Conservation (phyloP, 148 eudicot species). For the Oxyria digyna region DNA sequence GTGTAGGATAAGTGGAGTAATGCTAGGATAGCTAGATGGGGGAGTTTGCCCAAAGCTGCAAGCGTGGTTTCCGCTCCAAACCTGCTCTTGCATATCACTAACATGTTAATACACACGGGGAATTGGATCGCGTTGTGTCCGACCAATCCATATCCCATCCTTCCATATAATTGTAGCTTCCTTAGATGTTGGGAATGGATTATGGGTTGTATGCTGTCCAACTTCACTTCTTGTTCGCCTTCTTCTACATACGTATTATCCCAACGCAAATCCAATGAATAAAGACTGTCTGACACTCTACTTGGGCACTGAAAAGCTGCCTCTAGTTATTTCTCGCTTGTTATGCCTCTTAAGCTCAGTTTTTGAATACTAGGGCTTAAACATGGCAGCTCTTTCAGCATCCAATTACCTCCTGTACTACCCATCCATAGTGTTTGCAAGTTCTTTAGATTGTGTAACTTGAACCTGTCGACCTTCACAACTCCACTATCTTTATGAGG, state of each 20-base stretch:
- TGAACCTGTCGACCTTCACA: background rate
- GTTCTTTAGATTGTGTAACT: constrained; percentile 10
- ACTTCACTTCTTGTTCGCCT: background rate
- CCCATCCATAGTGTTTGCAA: constrained; percentile 7
- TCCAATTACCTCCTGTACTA: constrained; percentile 19
- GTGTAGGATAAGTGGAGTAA: constrained; percentile 13
- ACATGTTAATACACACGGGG: constrained; percentile 11
- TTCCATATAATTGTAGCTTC: constrained; percentile 16
- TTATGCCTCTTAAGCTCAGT: constrained; percentile 14
- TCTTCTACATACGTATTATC: background rate
- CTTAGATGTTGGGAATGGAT: background rate
- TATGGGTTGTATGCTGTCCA: background rate
- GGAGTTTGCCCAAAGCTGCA: constrained; percentile 16
- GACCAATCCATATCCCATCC: constrained; percentile 9
- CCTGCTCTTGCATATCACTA: constrained; percentile 11
- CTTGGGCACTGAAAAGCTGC: constrained; percentile 13
- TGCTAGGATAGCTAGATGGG: background rate
- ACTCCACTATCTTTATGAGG: background rate
- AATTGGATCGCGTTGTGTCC: background rate
- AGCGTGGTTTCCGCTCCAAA: background rate
- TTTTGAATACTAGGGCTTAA: constrained; percentile 10
- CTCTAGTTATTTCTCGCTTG: constrained; percentile 9
- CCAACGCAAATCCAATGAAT: constrained; percentile 19
- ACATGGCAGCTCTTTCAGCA: constrained; percentile 12
- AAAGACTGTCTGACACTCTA: background rate